These are phyloP conservation scores for Podila epigama DNA, from an alignment of 192 early-diverging fungal species.

Conservation along the genomic window DNA sequence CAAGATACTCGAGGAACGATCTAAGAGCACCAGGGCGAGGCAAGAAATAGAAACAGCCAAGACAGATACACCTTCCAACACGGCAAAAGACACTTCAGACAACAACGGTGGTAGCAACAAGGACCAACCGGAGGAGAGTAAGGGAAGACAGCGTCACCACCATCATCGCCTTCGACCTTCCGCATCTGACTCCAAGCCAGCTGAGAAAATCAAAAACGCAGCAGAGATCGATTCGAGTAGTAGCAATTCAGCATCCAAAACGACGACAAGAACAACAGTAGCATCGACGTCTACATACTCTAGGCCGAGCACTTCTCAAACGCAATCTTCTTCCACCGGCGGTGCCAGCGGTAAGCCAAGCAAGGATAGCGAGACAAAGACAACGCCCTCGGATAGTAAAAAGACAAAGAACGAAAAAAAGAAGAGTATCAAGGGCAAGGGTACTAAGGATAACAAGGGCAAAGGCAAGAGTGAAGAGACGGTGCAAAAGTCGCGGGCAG, in stretches of 20 bases:
- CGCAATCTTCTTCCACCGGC: too few species aligned
- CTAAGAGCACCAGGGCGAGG: not conserved
- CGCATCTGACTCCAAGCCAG: not conserved
- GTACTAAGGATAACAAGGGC: not conserved
- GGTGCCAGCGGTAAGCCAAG: not conserved
- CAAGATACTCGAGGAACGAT: not conserved
- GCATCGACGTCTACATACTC: not conserved
- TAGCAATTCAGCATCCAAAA: not conserved
- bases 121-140: not conserved
- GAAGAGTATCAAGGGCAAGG: not conserved
- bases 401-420: not conserved
- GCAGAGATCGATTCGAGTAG: not conserved
- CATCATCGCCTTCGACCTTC: not conserved
- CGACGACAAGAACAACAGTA: not conserved
- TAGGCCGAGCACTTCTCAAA: too few species aligned
- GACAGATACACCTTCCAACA: not conserved
- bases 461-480: not conserved
- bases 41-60: not conserved
- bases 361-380: not conserved
- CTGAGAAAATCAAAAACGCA: not conserved
- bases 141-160: not conserved
- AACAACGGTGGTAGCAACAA: not conserved
- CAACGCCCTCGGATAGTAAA: not conserved
- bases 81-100: not conserved
- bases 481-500: slow-evolving; percentile 25